A percentile compares a stretch with the other conserved stretches of the same genome.
Conservation (phyloP, 2,329 filamentous ascomycete species). For the Periconia sp. region DNA sequence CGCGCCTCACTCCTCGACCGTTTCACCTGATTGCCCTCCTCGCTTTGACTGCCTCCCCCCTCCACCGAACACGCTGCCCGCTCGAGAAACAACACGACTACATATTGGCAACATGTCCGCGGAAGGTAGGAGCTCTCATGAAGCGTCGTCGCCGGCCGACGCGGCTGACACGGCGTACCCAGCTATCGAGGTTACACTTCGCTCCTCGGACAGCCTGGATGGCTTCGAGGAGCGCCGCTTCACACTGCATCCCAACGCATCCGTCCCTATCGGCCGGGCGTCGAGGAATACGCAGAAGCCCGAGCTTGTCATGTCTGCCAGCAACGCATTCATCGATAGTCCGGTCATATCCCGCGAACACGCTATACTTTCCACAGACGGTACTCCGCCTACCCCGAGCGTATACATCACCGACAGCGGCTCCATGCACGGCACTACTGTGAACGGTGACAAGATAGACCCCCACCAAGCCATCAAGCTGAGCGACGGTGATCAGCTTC, state of each 20-base stretch:
- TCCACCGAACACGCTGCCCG: background rate
- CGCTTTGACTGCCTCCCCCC: background rate
- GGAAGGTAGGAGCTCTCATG: constrained; percentile 1
- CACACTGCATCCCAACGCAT: constrained; percentile 27
- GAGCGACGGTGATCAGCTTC: constrained; percentile 39
- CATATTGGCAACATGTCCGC: constrained; percentile 5
- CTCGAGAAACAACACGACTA: background rate
- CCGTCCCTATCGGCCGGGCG: constrained; percentile 50
- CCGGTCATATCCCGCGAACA: constrained; percentile 75
- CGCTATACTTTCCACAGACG: constrained; percentile 54
- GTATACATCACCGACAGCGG: constrained; percentile 61
- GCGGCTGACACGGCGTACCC: constrained; percentile 21
- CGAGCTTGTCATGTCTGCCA: constrained; percentile 47
- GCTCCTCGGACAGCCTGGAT: constrained; percentile 49
- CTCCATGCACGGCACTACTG: constrained; percentile 67
- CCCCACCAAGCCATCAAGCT: constrained; percentile 29
- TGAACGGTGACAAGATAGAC: constrained; percentile 53
- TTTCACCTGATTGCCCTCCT: background rate
- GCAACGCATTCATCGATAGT: constrained; percentile 73
- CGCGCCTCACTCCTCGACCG: background rate
- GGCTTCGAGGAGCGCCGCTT: constrained; percentile 37
- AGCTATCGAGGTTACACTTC: constrained; percentile 38
- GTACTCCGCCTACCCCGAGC: constrained; percentile 18
- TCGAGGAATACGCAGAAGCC: constrained; percentile 48
- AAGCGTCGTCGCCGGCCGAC: constrained; percentile 3